Base-by-base conservation (phyloP, 1,284 basidiomycete species). In the Rhizopogon hawkerae region DNA sequence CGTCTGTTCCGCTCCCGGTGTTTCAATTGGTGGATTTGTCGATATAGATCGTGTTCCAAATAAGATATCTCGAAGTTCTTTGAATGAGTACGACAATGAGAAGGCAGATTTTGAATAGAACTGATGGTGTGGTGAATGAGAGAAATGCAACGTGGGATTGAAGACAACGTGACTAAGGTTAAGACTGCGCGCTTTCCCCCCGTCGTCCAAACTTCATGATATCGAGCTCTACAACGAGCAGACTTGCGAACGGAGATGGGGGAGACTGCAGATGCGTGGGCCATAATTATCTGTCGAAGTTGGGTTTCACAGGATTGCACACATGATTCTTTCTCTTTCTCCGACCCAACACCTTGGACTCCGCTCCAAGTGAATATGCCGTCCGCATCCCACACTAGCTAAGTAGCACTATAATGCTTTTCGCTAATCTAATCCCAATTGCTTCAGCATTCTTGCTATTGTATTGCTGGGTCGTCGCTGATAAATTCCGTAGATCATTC, bases 291-390 rank as follows among this genome's bases (percentile, higher is more conserved):
- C 58, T 26, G 29, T 41, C 53, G 45, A 51, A 49, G 44, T 36
- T 46, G 51, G 37, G 38, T 47, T 49, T 37, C 50, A 54, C 60
- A 38, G 23, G 44, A 42, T 31, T 51, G 52, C 54, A 42, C 56
- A 52, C 57, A 63, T 58, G 51, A 52, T 55, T 44, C 53, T 10
- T 38, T 33, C 50, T 48, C 31, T 56, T 62, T 66, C 62, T 64
- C 62, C 62, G 62, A 56, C 62, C 59, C 59, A 63, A 63, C 62
- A 44, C 54, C 31, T 33, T 47, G 54, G 67, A 63, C 62, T 64
- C 62, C 62, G 62, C 62, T 67, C 65, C 49, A 66, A 67, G 41
- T 39, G 6, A 9, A 26, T 26, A 26, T 26, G 26, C 26, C 26
- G 26, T 26, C n/a, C 34, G 9, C 18, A 18, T 44, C 23, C 35